A percentile compares a stretch with the other conserved stretches of the same genome.
Evolutionary conservation across 2,329 filamentous ascomycete species (phyloP).

Genomic region (Emmonsiellopsis sp.): DNA sequence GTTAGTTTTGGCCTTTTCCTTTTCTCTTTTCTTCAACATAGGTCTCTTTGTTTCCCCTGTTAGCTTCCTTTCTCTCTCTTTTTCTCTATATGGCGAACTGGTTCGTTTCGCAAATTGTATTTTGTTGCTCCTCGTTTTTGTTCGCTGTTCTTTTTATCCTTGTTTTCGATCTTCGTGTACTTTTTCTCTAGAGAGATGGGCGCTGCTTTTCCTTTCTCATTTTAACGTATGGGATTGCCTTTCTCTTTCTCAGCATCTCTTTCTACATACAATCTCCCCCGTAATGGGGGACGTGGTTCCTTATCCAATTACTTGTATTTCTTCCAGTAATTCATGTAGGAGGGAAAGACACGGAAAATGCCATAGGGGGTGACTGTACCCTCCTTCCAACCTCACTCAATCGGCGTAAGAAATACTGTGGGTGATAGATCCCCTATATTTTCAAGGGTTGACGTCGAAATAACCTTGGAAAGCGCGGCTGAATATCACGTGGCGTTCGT

Average conservation of each 20-base stretch:
- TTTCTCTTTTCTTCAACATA: conserved; percentile 15
- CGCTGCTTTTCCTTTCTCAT: conserved; percentile 1
- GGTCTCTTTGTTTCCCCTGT: conserved; percentile 15
- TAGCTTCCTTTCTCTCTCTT: conserved; percentile 9
- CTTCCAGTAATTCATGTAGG: too few relatives aligned
- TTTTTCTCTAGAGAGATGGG: neutral
- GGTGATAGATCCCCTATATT: too few relatives aligned
- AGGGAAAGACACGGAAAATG: too few relatives aligned
- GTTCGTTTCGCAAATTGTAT: conserved; percentile 12
- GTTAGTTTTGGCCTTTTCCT: conserved; percentile 12
- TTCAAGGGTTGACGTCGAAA: too few relatives aligned
- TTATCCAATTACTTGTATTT: too few relatives aligned
- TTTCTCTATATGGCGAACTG: conserved; percentile 6
- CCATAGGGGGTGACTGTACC: too few relatives aligned
- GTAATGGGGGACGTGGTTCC: too few relatives aligned
- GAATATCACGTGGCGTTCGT: too few relatives aligned
- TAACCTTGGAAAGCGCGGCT: too few relatives aligned
- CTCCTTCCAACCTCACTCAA: too few relatives aligned
- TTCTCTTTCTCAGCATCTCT: neutral
- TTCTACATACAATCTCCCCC: neutral
- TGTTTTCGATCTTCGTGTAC: neutral
- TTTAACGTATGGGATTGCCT: neutral
- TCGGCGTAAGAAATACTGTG: too few relatives aligned
- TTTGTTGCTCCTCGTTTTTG: conserved; percentile 10
- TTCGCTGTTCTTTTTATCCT: conserved; percentile 3